Evolutionary conservation across 768 basidiomycete genomes (phyloP).

Genomic region (Hericium coralloides): DNA sequence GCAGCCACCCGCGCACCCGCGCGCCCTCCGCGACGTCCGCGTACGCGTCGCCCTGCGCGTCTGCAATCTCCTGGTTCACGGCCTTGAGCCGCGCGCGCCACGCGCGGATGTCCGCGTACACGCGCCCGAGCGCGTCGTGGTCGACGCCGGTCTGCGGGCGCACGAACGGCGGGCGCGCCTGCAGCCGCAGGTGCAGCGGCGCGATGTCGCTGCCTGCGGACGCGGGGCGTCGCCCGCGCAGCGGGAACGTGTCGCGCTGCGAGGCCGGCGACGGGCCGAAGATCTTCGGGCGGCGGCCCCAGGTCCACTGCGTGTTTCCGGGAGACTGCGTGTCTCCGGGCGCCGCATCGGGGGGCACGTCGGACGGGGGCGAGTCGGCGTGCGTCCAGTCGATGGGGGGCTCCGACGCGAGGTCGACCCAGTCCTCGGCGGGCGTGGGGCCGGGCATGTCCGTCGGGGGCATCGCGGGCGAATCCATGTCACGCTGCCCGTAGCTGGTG

Average conservation of each 20-base stretch:
- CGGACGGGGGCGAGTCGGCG: constrained; percentile 11
- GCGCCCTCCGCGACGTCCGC: constrained; percentile 65
- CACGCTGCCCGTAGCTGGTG: not conserved
- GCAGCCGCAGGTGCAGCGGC: constrained; percentile 57
- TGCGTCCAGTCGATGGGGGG: constrained; percentile 28
- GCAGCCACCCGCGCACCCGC: constrained; percentile 66
- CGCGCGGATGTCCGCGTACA: constrained; percentile 61
- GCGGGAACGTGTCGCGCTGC: constrained; percentile 57
- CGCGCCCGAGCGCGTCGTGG: constrained; percentile 52
- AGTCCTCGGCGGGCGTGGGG: constrained; percentile 33
- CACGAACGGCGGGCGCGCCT: constrained; percentile 62
- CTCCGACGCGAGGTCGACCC: constrained; percentile 50
- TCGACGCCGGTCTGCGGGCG: constrained; percentile 65
- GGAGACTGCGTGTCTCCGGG: not conserved
- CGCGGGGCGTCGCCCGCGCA: constrained; percentile 28
- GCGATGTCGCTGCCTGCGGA: constrained; percentile 38
- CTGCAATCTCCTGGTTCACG: constrained; percentile 67
- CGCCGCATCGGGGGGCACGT: constrained; percentile 16
- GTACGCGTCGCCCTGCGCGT: constrained; percentile 56
- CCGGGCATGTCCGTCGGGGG: not conserved
- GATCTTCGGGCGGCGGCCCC: constrained; percentile 11
- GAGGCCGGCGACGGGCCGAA: constrained; percentile 20
- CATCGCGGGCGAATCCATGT: no score
- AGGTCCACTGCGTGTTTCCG: constrained; percentile 5
- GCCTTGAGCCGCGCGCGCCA: constrained; percentile 64